A percentile compares a stretch with the other conserved stretches of the same genome.
phyloP scores from a whole-genome alignment of 306 rosid genomes.

The Inga laurina region DNA sequence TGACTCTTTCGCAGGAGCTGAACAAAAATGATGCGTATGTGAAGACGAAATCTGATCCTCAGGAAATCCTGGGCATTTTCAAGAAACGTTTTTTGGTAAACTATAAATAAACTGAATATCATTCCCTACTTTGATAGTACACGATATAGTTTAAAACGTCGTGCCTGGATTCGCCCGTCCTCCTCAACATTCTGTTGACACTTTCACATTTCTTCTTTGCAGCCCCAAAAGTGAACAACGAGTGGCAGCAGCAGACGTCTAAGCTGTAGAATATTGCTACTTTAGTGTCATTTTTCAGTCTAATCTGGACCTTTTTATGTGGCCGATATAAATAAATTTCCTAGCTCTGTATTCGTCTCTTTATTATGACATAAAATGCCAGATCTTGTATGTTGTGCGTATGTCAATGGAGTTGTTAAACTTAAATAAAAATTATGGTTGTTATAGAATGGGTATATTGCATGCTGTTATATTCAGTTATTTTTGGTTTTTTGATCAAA shows the following conservation, averaged over 20 bases:
- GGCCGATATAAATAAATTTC: neutral
- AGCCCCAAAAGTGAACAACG: constrained; percentile 50
- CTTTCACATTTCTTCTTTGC: constrained; percentile 29
- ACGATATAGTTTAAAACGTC: constrained; percentile 2
- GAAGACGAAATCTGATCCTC: constrained; percentile 58
- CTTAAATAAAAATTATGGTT: neutral
- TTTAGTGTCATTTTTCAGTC: constrained; percentile 11
- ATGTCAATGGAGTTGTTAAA: neutral
- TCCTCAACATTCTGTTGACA: neutral
- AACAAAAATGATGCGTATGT: constrained; percentile 75
- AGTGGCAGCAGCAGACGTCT: constrained; percentile 8
- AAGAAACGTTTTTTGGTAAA: constrained; percentile 63
- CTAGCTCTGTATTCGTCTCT: neutral
- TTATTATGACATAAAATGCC: neutral
- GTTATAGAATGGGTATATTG: neutral
- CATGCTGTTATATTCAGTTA: neutral
- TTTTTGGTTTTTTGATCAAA: no score
- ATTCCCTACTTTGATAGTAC: neutral
- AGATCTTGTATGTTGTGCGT: neutral
- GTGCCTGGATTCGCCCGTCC: constrained; percentile 7
- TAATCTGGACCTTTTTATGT: constrained; percentile 14
- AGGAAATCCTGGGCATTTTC: constrained; percentile 46
- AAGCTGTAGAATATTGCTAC: constrained; percentile 9
- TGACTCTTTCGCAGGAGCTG: constrained; percentile 51
- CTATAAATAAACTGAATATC: neutral